phyloP scores from a whole-genome alignment of 352 stramenopile species.

The Pythium vanterpoolii region DNA sequence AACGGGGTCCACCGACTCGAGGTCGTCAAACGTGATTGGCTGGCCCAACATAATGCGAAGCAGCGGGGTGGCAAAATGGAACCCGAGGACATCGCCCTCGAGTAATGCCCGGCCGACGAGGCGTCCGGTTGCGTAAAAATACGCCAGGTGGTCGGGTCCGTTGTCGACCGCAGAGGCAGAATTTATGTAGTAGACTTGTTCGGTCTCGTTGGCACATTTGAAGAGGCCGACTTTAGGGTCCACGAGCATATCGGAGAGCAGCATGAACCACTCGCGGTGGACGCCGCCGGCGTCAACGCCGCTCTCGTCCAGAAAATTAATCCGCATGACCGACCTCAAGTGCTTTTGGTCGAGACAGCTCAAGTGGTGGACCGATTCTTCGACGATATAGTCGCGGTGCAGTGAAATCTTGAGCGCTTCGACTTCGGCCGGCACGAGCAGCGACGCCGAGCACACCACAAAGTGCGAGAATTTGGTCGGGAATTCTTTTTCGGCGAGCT shows the following conservation, averaged over 20 bases:
- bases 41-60: conserved; percentile 97
- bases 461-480: conserved; percentile 55
- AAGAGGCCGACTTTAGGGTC: conserved; percentile 54
- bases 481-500: conserved; percentile 37
- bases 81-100: conserved; percentile 93
- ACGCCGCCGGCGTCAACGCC: conserved; percentile 57
- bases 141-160: conserved; percentile 66
- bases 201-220: conserved; percentile 40
- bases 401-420: conserved; percentile 44
- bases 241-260: conserved; percentile 66
- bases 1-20: conserved; percentile 80
- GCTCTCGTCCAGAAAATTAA: conserved; percentile 55
- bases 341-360: conserved; percentile 37
- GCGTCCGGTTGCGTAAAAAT: conserved; percentile 56
- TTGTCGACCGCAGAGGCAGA: conserved; percentile 54
- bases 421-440: conserved; percentile 38
- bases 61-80: conserved; percentile 93
- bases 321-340: conserved; percentile 32
- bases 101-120: conserved; percentile 61
- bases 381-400: conserved; percentile 37
- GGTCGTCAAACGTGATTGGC: conserved; percentile 92
- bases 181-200: conserved; percentile 70
- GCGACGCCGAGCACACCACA: conserved; percentile 30
- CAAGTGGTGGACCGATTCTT: conserved; percentile 52
- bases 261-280: conserved; percentile 73